Base-by-base conservation (phyloP, 2,329 filamentous ascomycete genomes). In the Aspergillus spinulosporus region DNA sequence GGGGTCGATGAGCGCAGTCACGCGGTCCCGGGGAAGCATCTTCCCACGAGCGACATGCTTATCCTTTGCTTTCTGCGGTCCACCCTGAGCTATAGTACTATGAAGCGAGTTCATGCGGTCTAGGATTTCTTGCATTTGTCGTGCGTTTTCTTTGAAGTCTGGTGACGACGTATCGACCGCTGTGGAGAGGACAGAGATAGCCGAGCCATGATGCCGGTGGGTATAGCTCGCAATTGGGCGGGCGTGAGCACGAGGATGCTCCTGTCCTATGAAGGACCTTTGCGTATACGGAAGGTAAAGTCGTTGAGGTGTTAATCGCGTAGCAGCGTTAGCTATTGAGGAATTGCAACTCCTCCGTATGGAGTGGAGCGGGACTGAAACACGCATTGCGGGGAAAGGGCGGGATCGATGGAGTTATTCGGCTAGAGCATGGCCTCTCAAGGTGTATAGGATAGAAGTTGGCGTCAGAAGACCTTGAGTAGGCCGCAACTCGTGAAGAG, bases 11-110 rank as follows among this genome's bases (percentile, higher is more conserved):
- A 99, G 78, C 3, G 91, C 89, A 0, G 91, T 89, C 52, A 99
- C 85, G 34, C 93, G 87, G 73, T 97, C 93, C 62, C 94, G 81
- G 2, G 92, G 91, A 55, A 99, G 82, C 92, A 97, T 96, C 82
- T 97, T 97, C 62, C 90, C 90, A 65, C 92, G 82, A 34, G 87
- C 84, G 21, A 95, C 75, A 70, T 97, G 93, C 78, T 97, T 97
- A 62, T 93, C 86, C 57, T 89, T 82, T 3, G 93, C 90, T 73
- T 94, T 94, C 56, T 87, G 82, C 1, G 90, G 78, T 0, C 94
- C 94, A 52, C 93, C 93, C 61, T 84, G 81, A 49, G 90, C 84
- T 55, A 90, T 88, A 62, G 82, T 85, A 46, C 80, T 76, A 57
- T 93, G 90, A 57, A 97, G 80, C 52, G 80, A 78, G 58, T 87